These are phyloP conservation scores for Dactylonectria macrodidyma DNA, from an alignment of 2,329 filamentous ascomycete species.

Conservation along the genomic window DNA sequence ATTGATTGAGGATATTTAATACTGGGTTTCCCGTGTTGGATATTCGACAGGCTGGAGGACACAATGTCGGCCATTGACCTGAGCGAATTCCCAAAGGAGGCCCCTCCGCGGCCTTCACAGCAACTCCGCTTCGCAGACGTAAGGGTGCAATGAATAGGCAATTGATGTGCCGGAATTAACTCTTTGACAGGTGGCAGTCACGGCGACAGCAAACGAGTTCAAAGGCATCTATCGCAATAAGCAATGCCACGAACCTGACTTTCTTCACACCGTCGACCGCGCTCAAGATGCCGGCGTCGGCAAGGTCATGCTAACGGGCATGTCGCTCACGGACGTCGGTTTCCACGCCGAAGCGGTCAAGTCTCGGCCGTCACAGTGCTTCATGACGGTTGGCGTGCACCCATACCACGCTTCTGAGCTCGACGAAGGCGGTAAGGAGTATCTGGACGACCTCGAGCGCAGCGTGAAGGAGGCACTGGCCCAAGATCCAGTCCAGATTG, in stretches of 20 bases:
- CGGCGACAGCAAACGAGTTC: slow-evolving; percentile 60
- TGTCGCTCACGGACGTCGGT: slow-evolving; percentile 51
- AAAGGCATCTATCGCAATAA: slow-evolving; percentile 66
- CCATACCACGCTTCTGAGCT: slow-evolving; percentile 65
- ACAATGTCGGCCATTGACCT: slow-evolving; percentile 43
- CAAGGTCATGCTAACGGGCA: slow-evolving; percentile 59
- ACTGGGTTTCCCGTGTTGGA: background rate
- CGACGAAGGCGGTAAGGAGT: slow-evolving; percentile 48
- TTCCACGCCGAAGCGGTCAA: slow-evolving; percentile 49
- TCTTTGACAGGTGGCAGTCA: slow-evolving; percentile 53
- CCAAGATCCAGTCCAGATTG: slow-evolving; percentile 50
- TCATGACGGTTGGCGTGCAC: slow-evolving; percentile 64
- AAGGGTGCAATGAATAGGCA: slow-evolving; percentile 2
- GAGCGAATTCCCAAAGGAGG: slow-evolving; percentile 41
- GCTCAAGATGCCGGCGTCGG: slow-evolving; percentile 58
- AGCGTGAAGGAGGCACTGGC: slow-evolving; percentile 45
- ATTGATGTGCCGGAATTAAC: background rate
- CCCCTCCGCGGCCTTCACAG: slow-evolving; percentile 37
- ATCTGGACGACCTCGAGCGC: slow-evolving; percentile 41
- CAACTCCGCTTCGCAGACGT: slow-evolving; percentile 48
- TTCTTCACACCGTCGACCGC: slow-evolving; percentile 58
- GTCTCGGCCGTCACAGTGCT: slow-evolving; percentile 53
- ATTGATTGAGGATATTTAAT: background rate
- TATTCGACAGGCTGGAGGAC: background rate
- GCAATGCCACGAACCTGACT: slow-evolving; percentile 62